These are phyloP conservation scores for Biscogniauxia marginata DNA, from an alignment of 2,329 filamentous ascomycete genomes.

Conservation along the genomic window DNA sequence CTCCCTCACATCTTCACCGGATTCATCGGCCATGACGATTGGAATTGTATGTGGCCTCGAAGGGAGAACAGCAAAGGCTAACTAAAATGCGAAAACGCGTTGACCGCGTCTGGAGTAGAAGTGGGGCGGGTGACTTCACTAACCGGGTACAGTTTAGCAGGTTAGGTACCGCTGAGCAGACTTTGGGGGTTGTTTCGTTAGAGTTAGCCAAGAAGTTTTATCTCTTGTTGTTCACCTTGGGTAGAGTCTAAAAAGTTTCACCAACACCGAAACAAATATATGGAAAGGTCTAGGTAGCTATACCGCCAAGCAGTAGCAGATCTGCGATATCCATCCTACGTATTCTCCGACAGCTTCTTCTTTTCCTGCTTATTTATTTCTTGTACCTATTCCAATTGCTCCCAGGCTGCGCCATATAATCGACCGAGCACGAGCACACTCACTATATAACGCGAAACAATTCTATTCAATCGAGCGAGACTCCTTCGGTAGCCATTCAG, in stretches of 20 bases:
- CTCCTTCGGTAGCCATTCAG: too few species aligned
- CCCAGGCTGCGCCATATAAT: too few species aligned
- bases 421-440: too few species aligned
- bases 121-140: neutral
- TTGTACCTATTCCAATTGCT: neutral
- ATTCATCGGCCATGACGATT: conserved; percentile 30
- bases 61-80: neutral
- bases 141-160: neutral
- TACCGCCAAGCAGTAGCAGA: too few species aligned
- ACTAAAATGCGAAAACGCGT: conserved; percentile 4
- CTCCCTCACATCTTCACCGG: conserved; percentile 33
- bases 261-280: neutral
- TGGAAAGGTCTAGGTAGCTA: neutral
- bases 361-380: neutral
- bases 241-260: neutral
- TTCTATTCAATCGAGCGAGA: too few species aligned
- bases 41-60: neutral
- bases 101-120: conserved; percentile 1
- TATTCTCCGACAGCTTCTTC: too few species aligned
- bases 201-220: neutral
- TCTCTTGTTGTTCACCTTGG: neutral
- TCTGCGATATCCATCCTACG: too few species aligned
- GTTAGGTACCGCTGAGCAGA: neutral
- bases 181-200: neutral
- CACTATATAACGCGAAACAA: too few species aligned